Evolutionary conservation across 1,284 basidiomycete species (phyloP), one percentile per base, ranked within the genome.

Genomic region (Wallemia ichthyophaga): DNA sequence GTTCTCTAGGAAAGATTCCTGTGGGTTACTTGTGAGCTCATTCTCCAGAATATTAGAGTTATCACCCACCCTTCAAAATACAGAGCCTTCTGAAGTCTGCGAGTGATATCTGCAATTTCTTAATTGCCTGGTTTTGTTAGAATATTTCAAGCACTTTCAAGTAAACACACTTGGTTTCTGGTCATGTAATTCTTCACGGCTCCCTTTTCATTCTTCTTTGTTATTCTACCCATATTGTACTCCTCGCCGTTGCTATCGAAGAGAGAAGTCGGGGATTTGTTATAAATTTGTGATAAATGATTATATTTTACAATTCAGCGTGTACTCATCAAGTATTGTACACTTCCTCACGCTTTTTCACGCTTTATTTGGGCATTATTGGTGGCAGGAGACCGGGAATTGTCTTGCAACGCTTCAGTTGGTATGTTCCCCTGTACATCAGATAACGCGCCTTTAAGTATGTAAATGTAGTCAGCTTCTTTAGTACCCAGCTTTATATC

Each of bases 1-100:
- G 94, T 69, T 98, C 92, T 58, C 92, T 83, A 62, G 94, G 94
- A 71, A 92, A 96, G 68, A 99, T 95, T 26, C 94, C 88, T 92
- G 61, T 27, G 26, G 26, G 26, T 1, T 31, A 61, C 56, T 53
- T n/a, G 24, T 58, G 17, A 61, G 32, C 25, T 1, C 58, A 27
- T 31, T 62, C 58, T 24, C 59, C 61, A 32, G 60, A 57, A 25
- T 27, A 57, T 23, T 27, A 13, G 56, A 32, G 59, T 24, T 28
- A 21, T 31, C 27, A 68, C 73, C 61, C 64, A 85, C 89, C 94
- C 76, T 99, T 99, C 65, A 99, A 74, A 65, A 99, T 99, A 71
- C 94, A 99, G 58, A 99, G 74, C 61, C 94, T 78, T 62, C 94
- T 80, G 73, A 99, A 99, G 72, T 99, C 94, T 60, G 89, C 85